A percentile compares a stretch with the other conserved stretches of the same genome.
Conservation (phyloP, 2,329 filamentous ascomycete species). For the Pestalotiopsis sp. region DNA sequence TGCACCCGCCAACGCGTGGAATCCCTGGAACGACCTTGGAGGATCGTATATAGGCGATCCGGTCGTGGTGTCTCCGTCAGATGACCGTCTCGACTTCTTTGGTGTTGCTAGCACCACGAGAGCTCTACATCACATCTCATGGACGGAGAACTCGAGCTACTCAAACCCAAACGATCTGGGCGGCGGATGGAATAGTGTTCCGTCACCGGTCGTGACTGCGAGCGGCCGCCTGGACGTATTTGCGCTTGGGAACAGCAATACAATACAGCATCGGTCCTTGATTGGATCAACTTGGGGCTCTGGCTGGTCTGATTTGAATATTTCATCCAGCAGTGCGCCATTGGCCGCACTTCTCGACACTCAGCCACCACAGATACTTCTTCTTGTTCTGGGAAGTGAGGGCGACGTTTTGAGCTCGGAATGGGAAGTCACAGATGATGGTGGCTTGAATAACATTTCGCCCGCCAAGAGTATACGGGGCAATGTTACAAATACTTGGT, state of each 20-base stretch:
- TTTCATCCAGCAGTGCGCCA: not conserved
- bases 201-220: not conserved
- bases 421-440: not conserved
- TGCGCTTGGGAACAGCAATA: not conserved
- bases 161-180: not conserved
- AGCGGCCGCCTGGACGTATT: not conserved
- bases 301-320: not conserved
- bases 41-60: not conserved
- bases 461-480: not conserved
- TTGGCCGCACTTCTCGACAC: not conserved
- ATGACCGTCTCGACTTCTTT: not conserved
- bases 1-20: not conserved
- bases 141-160: not conserved
- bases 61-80: not conserved
- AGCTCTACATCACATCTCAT: not conserved
- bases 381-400: not conserved
- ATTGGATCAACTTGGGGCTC: not conserved
- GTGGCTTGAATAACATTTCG: not conserved
- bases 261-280: not conserved
- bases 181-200: not conserved
- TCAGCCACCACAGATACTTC: not conserved
- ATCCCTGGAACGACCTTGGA: not conserved
- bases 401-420: not conserved
- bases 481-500: too few relatives aligned
- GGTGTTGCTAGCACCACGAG: not conserved